These are phyloP conservation scores for Claviceps sp. DNA, from an alignment of 2,329 filamentous ascomycete species.

Conservation along the genomic window DNA sequence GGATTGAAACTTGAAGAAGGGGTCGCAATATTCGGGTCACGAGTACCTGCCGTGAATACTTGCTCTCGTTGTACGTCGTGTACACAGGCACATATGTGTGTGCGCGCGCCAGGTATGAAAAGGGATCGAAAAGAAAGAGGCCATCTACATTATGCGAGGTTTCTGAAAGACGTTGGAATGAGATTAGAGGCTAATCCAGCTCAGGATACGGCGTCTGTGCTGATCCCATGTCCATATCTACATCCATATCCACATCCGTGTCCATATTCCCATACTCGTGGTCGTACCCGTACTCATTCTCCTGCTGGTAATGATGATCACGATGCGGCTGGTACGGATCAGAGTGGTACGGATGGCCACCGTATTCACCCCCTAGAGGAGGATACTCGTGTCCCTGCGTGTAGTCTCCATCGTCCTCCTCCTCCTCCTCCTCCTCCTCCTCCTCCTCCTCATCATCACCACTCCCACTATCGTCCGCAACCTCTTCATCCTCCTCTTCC, in stretches of 20 bases:
- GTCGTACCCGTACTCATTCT: constrained; percentile 4
- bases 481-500: constrained; percentile 10
- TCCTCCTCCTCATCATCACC: constrained; percentile 15
- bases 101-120: too few species aligned
- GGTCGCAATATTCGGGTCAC: too few species aligned
- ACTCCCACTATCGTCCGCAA: constrained; percentile 11
- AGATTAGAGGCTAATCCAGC: constrained; percentile 6
- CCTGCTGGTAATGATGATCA: constrained; percentile 7
- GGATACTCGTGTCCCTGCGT: constrained; percentile 14
- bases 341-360: not conserved
- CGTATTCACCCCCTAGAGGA: not conserved
- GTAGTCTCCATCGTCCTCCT: constrained; percentile 14
- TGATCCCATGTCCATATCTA: constrained; percentile 1
- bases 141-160: too few species aligned
- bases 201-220: constrained; percentile 7
- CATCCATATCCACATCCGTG: not conserved
- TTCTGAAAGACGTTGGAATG: too few species aligned
- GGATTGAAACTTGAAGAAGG: too few species aligned
- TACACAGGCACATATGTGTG: too few species aligned
- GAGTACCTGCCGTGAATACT: too few species aligned
- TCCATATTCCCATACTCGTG: constrained; percentile 3
- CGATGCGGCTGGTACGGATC: not conserved
- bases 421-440: constrained; percentile 6
- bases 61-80: too few species aligned
- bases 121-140: too few species aligned